phyloP scores from a whole-genome alignment of 805 yeast species.

The Candida sonorensis region DNA sequence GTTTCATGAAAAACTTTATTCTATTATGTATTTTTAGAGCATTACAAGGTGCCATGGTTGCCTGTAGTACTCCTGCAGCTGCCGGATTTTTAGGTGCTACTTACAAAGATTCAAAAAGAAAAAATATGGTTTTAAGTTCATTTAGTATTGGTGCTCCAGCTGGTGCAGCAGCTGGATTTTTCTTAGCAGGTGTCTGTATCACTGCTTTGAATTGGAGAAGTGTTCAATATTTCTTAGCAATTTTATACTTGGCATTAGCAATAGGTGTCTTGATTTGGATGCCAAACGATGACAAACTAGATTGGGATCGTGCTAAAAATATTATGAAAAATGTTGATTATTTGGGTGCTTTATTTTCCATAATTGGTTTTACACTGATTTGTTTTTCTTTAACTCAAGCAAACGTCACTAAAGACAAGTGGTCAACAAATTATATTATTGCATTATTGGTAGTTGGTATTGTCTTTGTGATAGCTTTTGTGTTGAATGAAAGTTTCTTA shows the following conservation, averaged over 20 bases:
- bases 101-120: conserved; percentile 32
- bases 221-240: conserved; percentile 34
- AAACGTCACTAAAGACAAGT: conserved; percentile 32
- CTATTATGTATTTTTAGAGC: conserved; percentile 36
- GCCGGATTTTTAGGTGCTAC: conserved; percentile 39
- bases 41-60: conserved; percentile 36
- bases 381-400: conserved; percentile 40
- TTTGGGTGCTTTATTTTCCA: conserved; percentile 35
- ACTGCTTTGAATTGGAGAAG: conserved; percentile 35
- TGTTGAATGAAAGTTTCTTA: conserved; percentile 31
- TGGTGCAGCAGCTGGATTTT: conserved; percentile 37
- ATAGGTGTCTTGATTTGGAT: conserved; percentile 20
- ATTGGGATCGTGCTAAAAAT: conserved; percentile 18
- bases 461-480: conserved; percentile 26
- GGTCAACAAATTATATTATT: conserved; percentile 42
- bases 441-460: conserved; percentile 36
- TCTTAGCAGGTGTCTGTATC: conserved; percentile 38
- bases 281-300: conserved; percentile 30
- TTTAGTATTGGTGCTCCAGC: conserved; percentile 42
- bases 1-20: conserved; percentile 32
- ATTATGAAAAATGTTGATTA: conserved; percentile 30
- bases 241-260: conserved; percentile 26
- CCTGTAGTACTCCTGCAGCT: conserved; percentile 41
- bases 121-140: conserved; percentile 36
- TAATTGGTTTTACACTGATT: conserved; percentile 33